A percentile compares a stretch with the other conserved stretches of the same genome.
phyloP scores from a whole-genome alignment of 1,284 basidiomycete species.

The Moniliophthora roreri region DNA sequence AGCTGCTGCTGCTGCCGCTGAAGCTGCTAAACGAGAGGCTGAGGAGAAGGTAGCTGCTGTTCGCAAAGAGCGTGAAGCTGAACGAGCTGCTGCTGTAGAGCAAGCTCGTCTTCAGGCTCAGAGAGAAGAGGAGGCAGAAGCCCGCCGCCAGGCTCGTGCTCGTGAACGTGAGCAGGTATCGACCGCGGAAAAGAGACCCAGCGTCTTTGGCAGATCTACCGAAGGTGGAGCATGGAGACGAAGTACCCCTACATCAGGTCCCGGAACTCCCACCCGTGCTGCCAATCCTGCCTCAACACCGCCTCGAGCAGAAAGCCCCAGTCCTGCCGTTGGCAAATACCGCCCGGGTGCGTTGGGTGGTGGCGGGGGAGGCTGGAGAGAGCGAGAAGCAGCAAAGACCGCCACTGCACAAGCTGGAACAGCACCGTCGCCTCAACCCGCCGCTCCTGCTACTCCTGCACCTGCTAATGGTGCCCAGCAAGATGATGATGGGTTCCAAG shows the following conservation, averaged over 20 bases:
- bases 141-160: conserved; percentile 31
- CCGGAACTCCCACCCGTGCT: conserved; percentile 33
- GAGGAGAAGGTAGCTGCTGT: conserved; percentile 56
- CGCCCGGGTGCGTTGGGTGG: conserved; percentile 41
- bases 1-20: conserved; percentile 46
- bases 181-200: conserved; percentile 20
- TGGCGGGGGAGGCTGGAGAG: conserved; percentile 53
- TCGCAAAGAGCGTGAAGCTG: conserved; percentile 63
- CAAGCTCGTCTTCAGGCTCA: conserved; percentile 60
- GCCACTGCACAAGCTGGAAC: conserved; percentile 25
- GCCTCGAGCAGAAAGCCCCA: conserved; percentile 48
- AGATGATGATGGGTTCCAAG: conserved; percentile 74
- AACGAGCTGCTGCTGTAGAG: conserved; percentile 64
- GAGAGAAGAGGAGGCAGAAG: conserved; percentile 81
- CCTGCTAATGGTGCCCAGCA: conserved; percentile 40
- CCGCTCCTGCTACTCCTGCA: conserved; percentile 33
- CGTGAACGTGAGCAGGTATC: conserved; percentile 25
- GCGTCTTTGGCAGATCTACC: conserved; percentile 19
- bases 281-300: conserved; percentile 31
- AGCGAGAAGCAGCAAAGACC: conserved; percentile 49
- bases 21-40: conserved; percentile 56
- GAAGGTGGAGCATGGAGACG: conserved; percentile 41
- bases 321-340: conserved; percentile 39
- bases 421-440: conserved; percentile 21
- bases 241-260: conserved; percentile 29